These are phyloP conservation scores for Aspergillus cejpii DNA, from an alignment of 2,329 filamentous ascomycete genomes.

Conservation along the genomic window DNA sequence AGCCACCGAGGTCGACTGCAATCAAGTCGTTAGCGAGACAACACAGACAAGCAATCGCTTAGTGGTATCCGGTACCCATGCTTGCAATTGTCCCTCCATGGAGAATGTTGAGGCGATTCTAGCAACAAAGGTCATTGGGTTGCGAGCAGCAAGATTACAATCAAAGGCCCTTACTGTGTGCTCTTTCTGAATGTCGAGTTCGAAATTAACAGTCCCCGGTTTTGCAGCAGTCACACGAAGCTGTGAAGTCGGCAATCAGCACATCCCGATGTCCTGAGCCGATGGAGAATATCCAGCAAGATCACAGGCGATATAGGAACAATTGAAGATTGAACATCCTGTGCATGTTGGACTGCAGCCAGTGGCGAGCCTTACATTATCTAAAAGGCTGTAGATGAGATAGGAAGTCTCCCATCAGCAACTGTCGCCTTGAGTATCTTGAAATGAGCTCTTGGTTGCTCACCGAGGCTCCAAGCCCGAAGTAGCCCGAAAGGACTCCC, in stretches of 20 bases:
- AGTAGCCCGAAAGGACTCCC: constrained; percentile 76
- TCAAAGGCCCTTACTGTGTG: constrained; percentile 51
- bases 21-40: background rate
- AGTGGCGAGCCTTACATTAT: constrained; percentile 34
- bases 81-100: constrained; percentile 63
- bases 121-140: constrained; percentile 7
- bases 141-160: background rate
- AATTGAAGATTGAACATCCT: background rate
- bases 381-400: constrained; percentile 25
- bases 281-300: background rate
- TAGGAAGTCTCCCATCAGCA: constrained; percentile 7
- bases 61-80: constrained; percentile 39
- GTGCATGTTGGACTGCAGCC: too few relatives aligned
- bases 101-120: constrained; percentile 60
- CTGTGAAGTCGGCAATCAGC: constrained; percentile 31
- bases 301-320: background rate
- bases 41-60: background rate
- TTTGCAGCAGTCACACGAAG: constrained; percentile 55
- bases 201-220: constrained; percentile 58
- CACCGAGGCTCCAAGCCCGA: constrained; percentile 88
- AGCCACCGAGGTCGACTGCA: constrained; percentile 58
- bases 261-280: constrained; percentile 2
- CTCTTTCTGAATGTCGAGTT: constrained; percentile 57
- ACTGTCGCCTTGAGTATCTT: background rate
- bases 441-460: constrained; percentile 12